Evolutionary conservation across 2,329 filamentous ascomycete species (phyloP), one percentile per base, ranked within the genome.

Genomic region (Fusarium siculi): DNA sequence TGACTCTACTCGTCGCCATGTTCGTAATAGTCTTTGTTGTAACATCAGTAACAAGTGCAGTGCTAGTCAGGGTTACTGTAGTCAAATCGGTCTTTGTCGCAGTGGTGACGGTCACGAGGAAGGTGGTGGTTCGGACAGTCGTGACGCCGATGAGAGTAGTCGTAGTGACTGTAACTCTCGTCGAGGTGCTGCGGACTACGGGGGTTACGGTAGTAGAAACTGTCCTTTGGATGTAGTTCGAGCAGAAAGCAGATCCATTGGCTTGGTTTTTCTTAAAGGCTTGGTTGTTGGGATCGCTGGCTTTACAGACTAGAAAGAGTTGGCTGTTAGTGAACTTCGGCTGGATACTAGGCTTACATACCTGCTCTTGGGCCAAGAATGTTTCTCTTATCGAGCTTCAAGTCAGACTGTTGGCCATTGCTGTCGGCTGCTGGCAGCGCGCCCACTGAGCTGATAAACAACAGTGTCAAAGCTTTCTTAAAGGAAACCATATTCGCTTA

Each of bases 181-280:
- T 32, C 6, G 37, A 19, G 9, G 39, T 34, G 4, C 14, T 44
- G 3, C 21, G n/a, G 10, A 32, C 21, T 15, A 32, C 8, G 9
- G 59, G 59, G 18, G 52, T 63, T 0, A 39, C 9, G 2, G 59
- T 58, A 5, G 34, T 46, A 1, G 34, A 58, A 3, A 9, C 21
- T 2, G 59, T 63, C 1, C n/a, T 58, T 47, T 21, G 52, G 8
- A 63, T 37, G 3, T 63, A 63, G 21, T 8, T 28, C 2, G 59
- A 63, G 10, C 59, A 58, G 8, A 63, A 63, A 1, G 28, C 52
- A 4, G 59, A 63, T 16, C 42, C 52, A 4, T 58, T n/a, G 6
- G n/a, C 52, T 11, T 39, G 23, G 10, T 40, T 21, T 1, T 34
- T 39, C 19, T 28, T 7, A 10, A 63, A 57, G 14, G 52, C 52